Conservation (phyloP, 306 rosid species). For the Argentina anserina region DNA sequence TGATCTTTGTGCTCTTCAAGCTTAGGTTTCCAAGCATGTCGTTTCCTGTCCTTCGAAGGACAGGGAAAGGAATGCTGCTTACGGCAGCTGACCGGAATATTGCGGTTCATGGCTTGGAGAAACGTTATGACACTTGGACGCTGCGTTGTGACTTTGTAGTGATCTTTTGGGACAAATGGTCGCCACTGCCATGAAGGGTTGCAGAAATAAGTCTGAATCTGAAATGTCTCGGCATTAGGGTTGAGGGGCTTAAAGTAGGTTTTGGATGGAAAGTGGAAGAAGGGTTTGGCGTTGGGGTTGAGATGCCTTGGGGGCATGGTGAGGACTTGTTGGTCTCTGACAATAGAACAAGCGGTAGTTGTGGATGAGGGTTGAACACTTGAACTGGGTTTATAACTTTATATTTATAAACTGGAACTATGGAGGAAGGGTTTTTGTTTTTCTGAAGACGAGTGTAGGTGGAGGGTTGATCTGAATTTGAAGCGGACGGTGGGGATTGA, state of each 20-base stretch:
- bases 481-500: background rate
- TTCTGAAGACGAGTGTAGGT: no score
- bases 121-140: background rate
- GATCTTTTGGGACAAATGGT: background rate
- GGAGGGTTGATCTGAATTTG: background rate
- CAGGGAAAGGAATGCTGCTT: no score
- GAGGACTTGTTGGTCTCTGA: background rate
- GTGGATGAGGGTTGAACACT: background rate
- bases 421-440: background rate
- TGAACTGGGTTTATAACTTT: background rate
- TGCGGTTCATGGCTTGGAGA: background rate
- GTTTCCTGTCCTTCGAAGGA: no score
- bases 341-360: background rate
- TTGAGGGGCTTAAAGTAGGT: background rate
- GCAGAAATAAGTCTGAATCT: background rate
- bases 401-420: no score
- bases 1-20: background rate
- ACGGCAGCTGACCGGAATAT: background rate
- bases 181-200: background rate
- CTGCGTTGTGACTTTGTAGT: background rate
- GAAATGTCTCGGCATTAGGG: slow-evolving; percentile 12
- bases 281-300: background rate
- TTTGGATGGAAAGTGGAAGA: background rate
- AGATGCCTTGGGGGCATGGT: background rate
- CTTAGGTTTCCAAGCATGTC: background rate